Evolutionary conservation across 768 basidiomycete genomes (phyloP), one percentile per base, ranked within the genome.

Genomic region (Termitomyces sp.): DNA sequence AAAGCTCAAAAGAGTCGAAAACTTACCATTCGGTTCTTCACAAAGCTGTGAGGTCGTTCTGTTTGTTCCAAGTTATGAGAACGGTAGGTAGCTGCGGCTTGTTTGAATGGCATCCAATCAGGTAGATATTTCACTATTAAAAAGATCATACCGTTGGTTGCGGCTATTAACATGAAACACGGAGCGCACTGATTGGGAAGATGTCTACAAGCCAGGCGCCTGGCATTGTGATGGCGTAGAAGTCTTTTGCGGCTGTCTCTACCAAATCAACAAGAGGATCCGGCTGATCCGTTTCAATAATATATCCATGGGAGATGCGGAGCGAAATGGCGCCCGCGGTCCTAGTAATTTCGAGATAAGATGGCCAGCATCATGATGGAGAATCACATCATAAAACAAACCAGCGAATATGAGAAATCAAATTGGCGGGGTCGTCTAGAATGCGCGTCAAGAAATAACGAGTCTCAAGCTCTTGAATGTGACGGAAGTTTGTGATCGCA

Each of bases 101-200:
- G 61, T 67, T 80, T 70, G 66, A 80, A 82, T 4, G 81, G 81
- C 57, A 80, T 66, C 81, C 81, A 82, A 14, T 70, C 67, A 7
- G 81, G 81, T 48, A 81, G 67, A 31, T 75, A 63, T 51, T 71
- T 70, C 66, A 82, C 80, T 82, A 7, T 38, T 6, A 50, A 2
- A 29, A 56, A 37, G 2, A 38, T 51, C 38, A 25, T 25, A 11
- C 46, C 46, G 25, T 47, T 20, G 20, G 3, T 5, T 25, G 25
- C 25, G 25, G 25, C 32, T 10, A 25, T 25, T 25, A 15, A 25
- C 9, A 1, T 34, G 43, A 15, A n/a, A 36, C 17, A 36, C 11
- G 8, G 17, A 7, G 56, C 69, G 32, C 50, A 74, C 71, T 48
- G n/a, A 68, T 65, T 5, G 81, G 81, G 1, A 81, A 65, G 7